A percentile compares a stretch with the other conserved stretches of the same genome.
Conservation (phyloP, 805 yeast genomes). For the Candida railenensis region DNA sequence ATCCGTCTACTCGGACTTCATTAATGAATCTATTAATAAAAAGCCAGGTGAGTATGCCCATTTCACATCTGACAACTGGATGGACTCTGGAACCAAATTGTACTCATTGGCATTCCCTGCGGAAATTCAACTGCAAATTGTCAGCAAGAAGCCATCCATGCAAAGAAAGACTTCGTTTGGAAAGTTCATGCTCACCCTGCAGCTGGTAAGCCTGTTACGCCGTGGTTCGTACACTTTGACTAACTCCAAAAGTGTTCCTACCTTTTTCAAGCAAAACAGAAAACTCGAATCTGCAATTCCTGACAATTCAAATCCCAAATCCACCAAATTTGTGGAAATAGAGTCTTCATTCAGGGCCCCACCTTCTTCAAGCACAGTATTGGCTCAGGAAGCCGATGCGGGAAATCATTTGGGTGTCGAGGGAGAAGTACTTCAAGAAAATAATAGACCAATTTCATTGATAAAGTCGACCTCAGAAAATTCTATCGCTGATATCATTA, state of each 20-base stretch:
- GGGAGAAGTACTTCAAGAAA: neutral
- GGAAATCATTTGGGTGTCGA: neutral
- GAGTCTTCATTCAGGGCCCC: conserved; percentile 4
- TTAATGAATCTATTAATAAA: conserved; percentile 10
- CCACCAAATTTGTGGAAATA: conserved; percentile 7
- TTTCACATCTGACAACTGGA: conserved; percentile 17
- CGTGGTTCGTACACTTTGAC: conserved; percentile 4
- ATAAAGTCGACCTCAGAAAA: conserved; percentile 7
- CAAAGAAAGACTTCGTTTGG: conserved; percentile 2
- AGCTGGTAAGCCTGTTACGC: conserved; percentile 1
- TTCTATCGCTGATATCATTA: neutral
- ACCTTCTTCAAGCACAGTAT: neutral
- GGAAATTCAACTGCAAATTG: neutral
- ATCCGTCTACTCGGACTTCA: conserved; percentile 6
- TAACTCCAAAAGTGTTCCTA: conserved; percentile 13
- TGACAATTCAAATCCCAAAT: neutral
- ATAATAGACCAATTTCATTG: conserved; percentile 6
- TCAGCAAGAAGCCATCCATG: neutral
- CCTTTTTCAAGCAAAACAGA: conserved; percentile 3
- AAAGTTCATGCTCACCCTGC: conserved; percentile 4
- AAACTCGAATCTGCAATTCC: neutral
- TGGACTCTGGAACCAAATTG: conserved; percentile 16
- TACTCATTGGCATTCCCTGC: conserved; percentile 5
- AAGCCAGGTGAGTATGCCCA: conserved; percentile 3
- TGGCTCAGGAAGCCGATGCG: neutral